phyloP scores from a whole-genome alignment of 768 basidiomycete genomes.

The Boletus coccyginus region DNA sequence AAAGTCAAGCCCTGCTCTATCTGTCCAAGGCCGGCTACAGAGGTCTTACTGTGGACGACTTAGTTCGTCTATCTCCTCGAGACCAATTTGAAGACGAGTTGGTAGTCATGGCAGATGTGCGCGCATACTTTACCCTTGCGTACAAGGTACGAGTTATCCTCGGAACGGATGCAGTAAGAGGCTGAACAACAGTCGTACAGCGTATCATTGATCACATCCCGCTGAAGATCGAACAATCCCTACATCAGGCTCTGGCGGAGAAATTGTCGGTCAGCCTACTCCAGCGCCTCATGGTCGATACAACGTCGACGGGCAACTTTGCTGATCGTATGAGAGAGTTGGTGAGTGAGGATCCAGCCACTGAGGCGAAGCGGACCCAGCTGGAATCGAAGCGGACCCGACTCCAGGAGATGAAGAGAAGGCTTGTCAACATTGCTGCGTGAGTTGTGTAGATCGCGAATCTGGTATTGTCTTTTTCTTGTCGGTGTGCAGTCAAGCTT shows the following conservation, averaged over 20 bases:
- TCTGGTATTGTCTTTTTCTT: not conserved
- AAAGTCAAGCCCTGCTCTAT: slow-evolving; percentile 18
- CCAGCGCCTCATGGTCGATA: slow-evolving; percentile 28
- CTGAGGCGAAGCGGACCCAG: slow-evolving; percentile 34
- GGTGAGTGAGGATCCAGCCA: slow-evolving; percentile 45
- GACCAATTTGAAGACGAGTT: slow-evolving; percentile 41
- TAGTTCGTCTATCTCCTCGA: slow-evolving; percentile 24
- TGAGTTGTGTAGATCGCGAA: slow-evolving; percentile 4
- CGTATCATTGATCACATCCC: slow-evolving; percentile 56
- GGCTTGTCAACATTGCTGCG: slow-evolving; percentile 30
- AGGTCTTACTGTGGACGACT: slow-evolving; percentile 20
- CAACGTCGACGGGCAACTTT: slow-evolving; percentile 8
- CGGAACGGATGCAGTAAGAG: not conserved
- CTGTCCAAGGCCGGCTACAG: slow-evolving; percentile 33
- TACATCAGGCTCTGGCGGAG: slow-evolving; percentile 40
- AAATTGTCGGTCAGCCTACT: slow-evolving; percentile 37
- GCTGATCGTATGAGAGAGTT: slow-evolving; percentile 37
- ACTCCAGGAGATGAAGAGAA: slow-evolving; percentile 40
- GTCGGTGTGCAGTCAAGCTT: not conserved
- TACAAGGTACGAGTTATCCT: slow-evolving; percentile 40
- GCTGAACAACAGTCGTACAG: slow-evolving; percentile 28
- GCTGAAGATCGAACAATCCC: slow-evolving; percentile 43
- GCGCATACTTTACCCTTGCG: slow-evolving; percentile 55
- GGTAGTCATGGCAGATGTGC: slow-evolving; percentile 50
- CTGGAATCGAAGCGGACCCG: slow-evolving; percentile 33